Base-by-base conservation (phyloP, 2,329 filamentous ascomycete genomes). In the Mariannaea sp. region DNA sequence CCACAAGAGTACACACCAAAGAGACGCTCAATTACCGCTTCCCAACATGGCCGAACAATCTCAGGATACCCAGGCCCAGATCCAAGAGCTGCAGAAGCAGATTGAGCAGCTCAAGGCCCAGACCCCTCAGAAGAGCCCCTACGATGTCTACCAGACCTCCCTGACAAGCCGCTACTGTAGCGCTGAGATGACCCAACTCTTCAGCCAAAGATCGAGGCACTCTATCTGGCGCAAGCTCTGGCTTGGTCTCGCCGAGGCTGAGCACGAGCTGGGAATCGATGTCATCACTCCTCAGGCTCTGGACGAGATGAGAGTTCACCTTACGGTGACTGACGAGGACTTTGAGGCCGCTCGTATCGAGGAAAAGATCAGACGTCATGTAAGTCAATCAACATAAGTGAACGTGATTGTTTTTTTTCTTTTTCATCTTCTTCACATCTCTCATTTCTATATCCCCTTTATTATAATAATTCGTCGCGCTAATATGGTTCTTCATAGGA, bases 211-310 rank as follows among this genome's bases (percentile, higher is more conserved):
- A 36, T 87, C 84, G 48, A 7, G 41, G 9, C 27, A 32, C 19
- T 43, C 41, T 10, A 43, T 17, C 26, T 43, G 41, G 41, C 41
- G 46, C 9, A 81, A 89, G 70, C 83, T 96, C 14, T 97, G 92
- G 92, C 77, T 93, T 38, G 86, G 81, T 74, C 87, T 96, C 9
- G 92, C 92, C 19, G 87, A 96, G 77, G 80, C 82, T 8, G 88
- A 96, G 77, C 86, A 86, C 71, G 88, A 92, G 71, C 81, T 96
- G 2, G 91, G 91, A 3, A 82, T 96, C 40, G 76, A 82, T 7
- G 70, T 75, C 38, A 92, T 96, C 68, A 85, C 83, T 12, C 72
- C 81, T 16, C 84, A 93, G 65, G 92, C 92, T 7, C 77, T 97
- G 46, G 80, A 86, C 54, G 82, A 92, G 72, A 89, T 96, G 83